phyloP scores from a whole-genome alignment of 2,329 filamentous ascomycete species.

The Aspergillus pseudotamarii region DNA sequence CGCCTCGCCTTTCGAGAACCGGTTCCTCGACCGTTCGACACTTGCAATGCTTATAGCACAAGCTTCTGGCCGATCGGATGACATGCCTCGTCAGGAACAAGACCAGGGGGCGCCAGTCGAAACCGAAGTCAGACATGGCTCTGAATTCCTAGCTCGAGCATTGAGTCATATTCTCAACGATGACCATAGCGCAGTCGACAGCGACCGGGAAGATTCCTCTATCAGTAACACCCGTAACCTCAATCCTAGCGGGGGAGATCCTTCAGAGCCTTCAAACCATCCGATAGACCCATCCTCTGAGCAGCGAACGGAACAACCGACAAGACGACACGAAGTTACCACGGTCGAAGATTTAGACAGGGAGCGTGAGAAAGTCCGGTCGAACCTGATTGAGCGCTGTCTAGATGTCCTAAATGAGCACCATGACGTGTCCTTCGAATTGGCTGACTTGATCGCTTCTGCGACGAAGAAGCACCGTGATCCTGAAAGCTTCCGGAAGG shows the following conservation, averaged over 20 bases:
- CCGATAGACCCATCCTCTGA: slow-evolving; percentile 22
- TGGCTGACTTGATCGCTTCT: slow-evolving; percentile 81
- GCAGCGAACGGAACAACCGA: slow-evolving; percentile 26
- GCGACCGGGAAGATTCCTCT: slow-evolving; percentile 28
- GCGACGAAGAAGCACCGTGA: slow-evolving; percentile 66
- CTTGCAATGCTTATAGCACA: slow-evolving; percentile 40
- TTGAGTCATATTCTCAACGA: slow-evolving; percentile 46
- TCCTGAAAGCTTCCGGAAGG: slow-evolving; percentile 62
- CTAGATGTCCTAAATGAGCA: slow-evolving; percentile 88
- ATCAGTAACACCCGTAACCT: slow-evolving; percentile 22
- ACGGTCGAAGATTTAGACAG: slow-evolving; percentile 80
- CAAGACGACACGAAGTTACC: slow-evolving; percentile 36
- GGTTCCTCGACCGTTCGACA: slow-evolving; percentile 32
- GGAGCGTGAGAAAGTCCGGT: slow-evolving; percentile 71
- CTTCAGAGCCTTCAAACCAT: slow-evolving; percentile 26
- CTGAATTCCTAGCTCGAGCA: slow-evolving; percentile 44
- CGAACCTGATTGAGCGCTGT: slow-evolving; percentile 82
- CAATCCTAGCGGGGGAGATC: slow-evolving; percentile 15
- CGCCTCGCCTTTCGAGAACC: slow-evolving; percentile 26
- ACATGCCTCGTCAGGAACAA: slow-evolving; percentile 25
- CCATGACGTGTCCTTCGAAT: slow-evolving; percentile 83
- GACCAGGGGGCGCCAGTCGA: slow-evolving; percentile 29
- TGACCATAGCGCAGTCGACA: slow-evolving; percentile 28
- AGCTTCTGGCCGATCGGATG: slow-evolving; percentile 31
- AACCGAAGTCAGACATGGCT: slow-evolving; percentile 34